Percentiles rank a stretch among this genome's conserved stretches.
These are phyloP conservation scores for Hericium coralloides DNA, from an alignment of 768 basidiomycete genomes.

Conservation along the genomic window DNA sequence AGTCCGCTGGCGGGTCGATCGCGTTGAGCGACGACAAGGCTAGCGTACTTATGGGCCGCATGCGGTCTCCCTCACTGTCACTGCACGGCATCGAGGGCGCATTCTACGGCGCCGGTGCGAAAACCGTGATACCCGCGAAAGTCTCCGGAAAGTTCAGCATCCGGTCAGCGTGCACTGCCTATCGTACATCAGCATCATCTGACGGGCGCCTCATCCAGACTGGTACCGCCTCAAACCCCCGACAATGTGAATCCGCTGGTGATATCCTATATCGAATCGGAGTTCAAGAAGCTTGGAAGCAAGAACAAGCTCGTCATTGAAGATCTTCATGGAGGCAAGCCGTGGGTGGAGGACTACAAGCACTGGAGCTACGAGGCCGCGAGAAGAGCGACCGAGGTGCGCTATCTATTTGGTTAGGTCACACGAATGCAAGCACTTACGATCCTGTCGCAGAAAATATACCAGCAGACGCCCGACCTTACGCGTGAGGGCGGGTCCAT, in stretches of 20 bases:
- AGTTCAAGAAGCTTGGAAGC: conserved; percentile 77
- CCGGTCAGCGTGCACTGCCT: conserved; percentile 40
- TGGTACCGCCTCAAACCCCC: conserved; percentile 85
- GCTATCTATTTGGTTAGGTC: conserved; percentile 1
- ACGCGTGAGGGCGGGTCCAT: conserved; percentile 94
- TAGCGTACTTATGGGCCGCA: conserved; percentile 81
- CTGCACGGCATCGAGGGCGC: conserved; percentile 96
- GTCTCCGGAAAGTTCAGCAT: conserved; percentile 92
- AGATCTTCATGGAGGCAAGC: conserved; percentile 72
- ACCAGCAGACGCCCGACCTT: conserved; percentile 67
- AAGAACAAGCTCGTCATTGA: conserved; percentile 78
- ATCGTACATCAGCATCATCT: background rate
- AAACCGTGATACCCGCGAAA: conserved; percentile 92
- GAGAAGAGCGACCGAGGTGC: conserved; percentile 70
- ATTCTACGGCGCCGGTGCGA: conserved; percentile 72
- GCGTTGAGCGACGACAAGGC: conserved; percentile 74
- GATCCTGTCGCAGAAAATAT: conserved; percentile 33
- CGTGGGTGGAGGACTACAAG: conserved; percentile 78
- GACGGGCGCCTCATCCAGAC: conserved; percentile 24
- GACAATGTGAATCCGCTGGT: conserved; percentile 67
- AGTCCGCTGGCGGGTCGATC: conserved; percentile 65
- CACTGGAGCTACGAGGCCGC: conserved; percentile 96
- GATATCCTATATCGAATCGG: conserved; percentile 53
- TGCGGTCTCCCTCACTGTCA: conserved; percentile 84
- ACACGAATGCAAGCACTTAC: background rate